phyloP scores from a whole-genome alignment of 331 rosid species.

The Stylosanthes scabra region DNA sequence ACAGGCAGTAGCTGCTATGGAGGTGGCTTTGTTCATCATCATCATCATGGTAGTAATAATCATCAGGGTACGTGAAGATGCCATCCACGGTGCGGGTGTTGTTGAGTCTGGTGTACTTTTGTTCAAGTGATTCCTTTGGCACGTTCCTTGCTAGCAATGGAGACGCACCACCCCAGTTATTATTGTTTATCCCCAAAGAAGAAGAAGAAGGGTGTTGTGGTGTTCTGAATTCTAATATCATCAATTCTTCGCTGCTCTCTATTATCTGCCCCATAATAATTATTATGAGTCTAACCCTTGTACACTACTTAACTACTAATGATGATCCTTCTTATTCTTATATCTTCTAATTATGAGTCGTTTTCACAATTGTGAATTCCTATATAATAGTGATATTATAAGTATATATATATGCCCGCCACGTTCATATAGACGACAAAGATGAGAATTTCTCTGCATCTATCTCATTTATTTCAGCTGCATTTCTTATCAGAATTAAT shows the following conservation, averaged over 20 bases:
- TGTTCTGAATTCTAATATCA: slow-evolving; percentile 59
- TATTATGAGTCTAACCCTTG: too few relatives aligned
- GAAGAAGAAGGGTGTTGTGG: slow-evolving; percentile 65
- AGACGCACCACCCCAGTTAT: slow-evolving; percentile 86
- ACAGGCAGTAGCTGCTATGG: background rate
- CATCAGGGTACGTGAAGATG: slow-evolving; percentile 53
- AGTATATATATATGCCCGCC: too few relatives aligned
- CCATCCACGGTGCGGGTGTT: slow-evolving; percentile 48
- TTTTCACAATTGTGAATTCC: slow-evolving; percentile 24
- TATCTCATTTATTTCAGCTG: too few relatives aligned
- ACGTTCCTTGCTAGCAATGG: slow-evolving; percentile 79
- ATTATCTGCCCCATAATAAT: slow-evolving; percentile 41
- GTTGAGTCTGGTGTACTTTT: slow-evolving; percentile 59
- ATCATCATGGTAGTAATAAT: background rate
- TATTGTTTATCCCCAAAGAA: slow-evolving; percentile 57
- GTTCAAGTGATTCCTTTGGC: slow-evolving; percentile 72
- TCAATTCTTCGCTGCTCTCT: slow-evolving; percentile 36
- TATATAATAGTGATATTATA: background rate
- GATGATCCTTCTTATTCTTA: background rate
- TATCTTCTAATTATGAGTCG: slow-evolving; percentile 29
- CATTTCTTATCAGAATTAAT: too few relatives aligned
- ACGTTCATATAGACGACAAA: too few relatives aligned
- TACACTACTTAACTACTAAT: too few relatives aligned
- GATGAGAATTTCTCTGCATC: too few relatives aligned
- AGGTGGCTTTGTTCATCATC: background rate